phyloP scores from a whole-genome alignment of 768 basidiomycete genomes.

The Russula sp. region DNA sequence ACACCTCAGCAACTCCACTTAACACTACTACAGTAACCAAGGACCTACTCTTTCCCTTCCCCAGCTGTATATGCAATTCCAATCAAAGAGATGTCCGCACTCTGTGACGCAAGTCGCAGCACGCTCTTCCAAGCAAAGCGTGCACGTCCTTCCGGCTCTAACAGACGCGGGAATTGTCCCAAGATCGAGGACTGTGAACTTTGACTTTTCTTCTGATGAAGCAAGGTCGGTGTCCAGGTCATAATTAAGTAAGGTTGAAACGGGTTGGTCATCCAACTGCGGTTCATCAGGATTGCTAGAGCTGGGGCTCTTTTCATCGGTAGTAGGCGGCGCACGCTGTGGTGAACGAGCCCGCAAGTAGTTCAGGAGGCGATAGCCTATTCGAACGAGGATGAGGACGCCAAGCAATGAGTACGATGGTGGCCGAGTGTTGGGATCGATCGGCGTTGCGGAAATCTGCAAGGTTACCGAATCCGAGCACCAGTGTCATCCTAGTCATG shows the following conservation, averaged over 20 bases:
- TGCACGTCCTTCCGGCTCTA: conserved; percentile 63
- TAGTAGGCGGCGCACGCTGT: conserved; percentile 14
- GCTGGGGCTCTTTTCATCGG: conserved; percentile 31
- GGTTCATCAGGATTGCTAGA: conserved; percentile 33
- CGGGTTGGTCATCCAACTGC: conserved; percentile 52
- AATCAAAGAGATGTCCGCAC: conserved; percentile 86
- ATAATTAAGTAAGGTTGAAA: conserved; percentile 48
- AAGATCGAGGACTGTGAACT: conserved; percentile 58
- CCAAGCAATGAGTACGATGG: conserved; percentile 87
- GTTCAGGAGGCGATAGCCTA: conserved; percentile 52
- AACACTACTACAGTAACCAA: not conserved
- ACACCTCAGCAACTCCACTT: conserved; percentile 2
- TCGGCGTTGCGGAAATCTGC: conserved; percentile 67
- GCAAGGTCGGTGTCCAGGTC: conserved; percentile 47
- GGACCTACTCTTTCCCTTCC: conserved; percentile 69
- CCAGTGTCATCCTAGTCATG: not conserved
- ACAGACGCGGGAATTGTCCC: conserved; percentile 42
- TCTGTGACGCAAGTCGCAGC: conserved; percentile 78
- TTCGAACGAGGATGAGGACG: conserved; percentile 56
- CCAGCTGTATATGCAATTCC: conserved; percentile 87
- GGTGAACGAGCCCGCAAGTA: conserved; percentile 34
- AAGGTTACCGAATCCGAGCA: not conserved
- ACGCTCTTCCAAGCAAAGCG: conserved; percentile 79
- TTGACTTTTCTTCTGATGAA: conserved; percentile 62
- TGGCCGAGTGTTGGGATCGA: conserved; percentile 62